Evolutionary conservation across 495 filamentous ascomycete species (phyloP), one percentile per base, ranked within the genome.

Genomic region (Neurospora sp.): DNA sequence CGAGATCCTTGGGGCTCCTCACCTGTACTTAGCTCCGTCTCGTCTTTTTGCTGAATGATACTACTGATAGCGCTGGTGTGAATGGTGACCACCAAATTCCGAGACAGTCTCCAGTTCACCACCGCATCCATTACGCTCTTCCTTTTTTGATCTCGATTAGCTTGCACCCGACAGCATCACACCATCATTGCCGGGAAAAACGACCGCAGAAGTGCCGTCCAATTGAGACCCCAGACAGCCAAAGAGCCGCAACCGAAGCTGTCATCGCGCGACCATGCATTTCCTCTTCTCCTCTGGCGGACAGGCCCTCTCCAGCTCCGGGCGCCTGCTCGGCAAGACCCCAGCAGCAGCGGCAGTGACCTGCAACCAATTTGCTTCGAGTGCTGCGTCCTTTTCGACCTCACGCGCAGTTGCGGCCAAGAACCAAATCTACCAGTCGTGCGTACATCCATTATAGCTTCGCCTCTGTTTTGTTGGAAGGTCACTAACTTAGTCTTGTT

Each of bases 361-460:
- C 23, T 71, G 38, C 70, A 72, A 27, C 27, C 72, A 44, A 7
- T 39, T 42, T 40, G 44, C 69, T 18, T 76, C 72, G 11, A 72
- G 72, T 31, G 71, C 74, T 9, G 27, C 54, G 54, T 69, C 37
- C 16, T 82, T 85, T 62, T 81, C 80, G 16, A 77, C 76, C 41
- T 80, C 84, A 37, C 77, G 35, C 39, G 71, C 39, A 59, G 72
- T 72, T 5, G 39, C 54, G 39, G 80, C 81, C 3, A 75, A 76
- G 70, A 88, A 88, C 75, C 84, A 85, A 70, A 76, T 88, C n/a
- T 86, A 81, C 69, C 72, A 74, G 39, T 75, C 83, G 86, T 87
- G 75, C 80, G 86, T 81, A 31, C 16, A 35, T 37, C 66, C 35
- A 38, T 18, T 16, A 35, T 40, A 46, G 35, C 44, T 31, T 48